Evolutionary conservation across 345 rosid species (phyloP).

Genomic region (Psidium friedrichsthalianum): DNA sequence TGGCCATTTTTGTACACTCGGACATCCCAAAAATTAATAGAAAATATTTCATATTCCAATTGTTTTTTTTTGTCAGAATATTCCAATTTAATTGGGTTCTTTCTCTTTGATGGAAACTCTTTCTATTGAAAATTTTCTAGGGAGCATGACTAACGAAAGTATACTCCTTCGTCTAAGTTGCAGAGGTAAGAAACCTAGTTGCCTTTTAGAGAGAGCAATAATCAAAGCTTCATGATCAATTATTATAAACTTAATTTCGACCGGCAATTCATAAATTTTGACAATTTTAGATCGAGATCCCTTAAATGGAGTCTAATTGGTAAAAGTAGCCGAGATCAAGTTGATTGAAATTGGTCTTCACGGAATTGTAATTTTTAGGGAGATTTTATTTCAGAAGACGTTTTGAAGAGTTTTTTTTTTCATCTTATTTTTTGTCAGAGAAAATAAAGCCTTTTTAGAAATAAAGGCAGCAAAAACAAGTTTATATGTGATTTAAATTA

Average conservation of each 20-base stretch:
- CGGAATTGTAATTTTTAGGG: too few species aligned
- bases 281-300: not conserved
- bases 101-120: not conserved
- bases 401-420: too few species aligned
- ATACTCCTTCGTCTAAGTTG: not conserved
- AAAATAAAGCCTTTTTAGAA: too few species aligned
- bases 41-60: not conserved
- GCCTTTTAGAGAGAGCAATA: not conserved
- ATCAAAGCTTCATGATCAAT: not conserved
- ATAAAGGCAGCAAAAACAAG: not conserved
- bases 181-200: not conserved
- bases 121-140: not conserved
- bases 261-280: fast-evolving
- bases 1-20: not conserved
- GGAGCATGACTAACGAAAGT: not conserved
- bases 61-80: too few species aligned
- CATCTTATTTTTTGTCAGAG: too few species aligned
- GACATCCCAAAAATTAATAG: not conserved
- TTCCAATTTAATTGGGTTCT: not conserved
- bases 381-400: too few species aligned
- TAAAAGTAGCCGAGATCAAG: not conserved
- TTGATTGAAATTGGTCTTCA: not conserved
- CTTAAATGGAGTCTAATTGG: not conserved
- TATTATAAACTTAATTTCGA: not conserved
- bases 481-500: too few species aligned